A percentile compares a stretch with the other conserved stretches of the same genome.
phyloP scores from a whole-genome alignment of 257 asterid species.

The Cordia subcordata region DNA sequence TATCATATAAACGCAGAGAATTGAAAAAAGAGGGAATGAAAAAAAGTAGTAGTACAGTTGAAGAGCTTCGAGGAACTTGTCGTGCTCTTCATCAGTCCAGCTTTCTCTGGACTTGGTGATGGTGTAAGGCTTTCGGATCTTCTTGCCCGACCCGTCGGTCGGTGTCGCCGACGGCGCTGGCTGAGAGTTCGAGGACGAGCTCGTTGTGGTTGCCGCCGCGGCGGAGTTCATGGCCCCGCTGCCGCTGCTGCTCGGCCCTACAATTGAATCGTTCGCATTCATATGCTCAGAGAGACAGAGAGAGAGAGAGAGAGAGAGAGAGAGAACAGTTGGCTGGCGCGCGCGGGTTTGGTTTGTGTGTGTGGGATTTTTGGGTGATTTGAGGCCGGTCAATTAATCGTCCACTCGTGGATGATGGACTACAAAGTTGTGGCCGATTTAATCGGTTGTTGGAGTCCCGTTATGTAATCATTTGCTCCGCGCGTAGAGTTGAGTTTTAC shows the following conservation, averaged over 20 bases:
- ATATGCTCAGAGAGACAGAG: not conserved
- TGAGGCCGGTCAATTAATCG: slow-evolving; percentile 30
- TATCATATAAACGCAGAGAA: too few relatives aligned
- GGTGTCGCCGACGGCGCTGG: slow-evolving; percentile 23
- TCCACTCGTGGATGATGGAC: not conserved
- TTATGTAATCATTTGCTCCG: too few relatives aligned
- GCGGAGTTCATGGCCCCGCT: slow-evolving; percentile 33
- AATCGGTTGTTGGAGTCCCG: not conserved
- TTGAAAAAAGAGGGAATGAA: too few relatives aligned
- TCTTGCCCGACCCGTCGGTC: slow-evolving; percentile 49
- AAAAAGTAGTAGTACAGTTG: slow-evolving; percentile 38
- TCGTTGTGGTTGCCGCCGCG: not conserved
- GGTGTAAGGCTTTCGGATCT: slow-evolving; percentile 78
- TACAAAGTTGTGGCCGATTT: not conserved
- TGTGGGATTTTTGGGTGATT: slow-evolving; percentile 12
- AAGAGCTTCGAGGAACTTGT: slow-evolving; percentile 86
- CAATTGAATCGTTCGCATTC: too few relatives aligned
- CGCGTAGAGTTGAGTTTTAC: too few relatives aligned
- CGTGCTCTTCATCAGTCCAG: slow-evolving; percentile 93
- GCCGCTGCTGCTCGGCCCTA: not conserved
- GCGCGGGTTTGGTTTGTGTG: slow-evolving; percentile 15
- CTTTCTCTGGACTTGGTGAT: slow-evolving; percentile 87
- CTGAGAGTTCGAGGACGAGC: slow-evolving; percentile 30
- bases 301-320: not conserved
- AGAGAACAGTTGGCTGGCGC: slow-evolving; percentile 10